These are phyloP conservation scores for Clitopilus passeckerianus DNA, from an alignment of 768 basidiomycete species.

Conservation along the genomic window DNA sequence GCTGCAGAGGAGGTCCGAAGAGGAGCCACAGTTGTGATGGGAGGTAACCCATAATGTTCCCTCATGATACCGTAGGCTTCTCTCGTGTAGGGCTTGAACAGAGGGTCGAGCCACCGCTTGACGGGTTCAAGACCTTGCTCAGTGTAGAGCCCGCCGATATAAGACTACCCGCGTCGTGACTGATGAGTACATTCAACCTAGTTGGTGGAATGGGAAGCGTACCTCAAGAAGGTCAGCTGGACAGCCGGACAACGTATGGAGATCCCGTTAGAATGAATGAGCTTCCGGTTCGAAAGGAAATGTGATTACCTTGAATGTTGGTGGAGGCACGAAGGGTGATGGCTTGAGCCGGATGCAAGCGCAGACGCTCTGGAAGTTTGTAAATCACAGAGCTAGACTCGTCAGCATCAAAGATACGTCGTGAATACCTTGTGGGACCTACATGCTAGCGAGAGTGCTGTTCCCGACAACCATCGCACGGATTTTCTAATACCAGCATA, in stretches of 20 bases:
- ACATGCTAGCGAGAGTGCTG: slow-evolving; percentile 68
- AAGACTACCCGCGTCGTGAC: slow-evolving; percentile 44
- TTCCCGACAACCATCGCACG: slow-evolving; percentile 74
- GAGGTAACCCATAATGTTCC: slow-evolving; percentile 55
- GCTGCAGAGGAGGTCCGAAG: slow-evolving; percentile 10
- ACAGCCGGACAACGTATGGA: neutral
- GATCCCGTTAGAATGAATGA: slow-evolving; percentile 1
- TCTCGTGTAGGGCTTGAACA: slow-evolving; percentile 59
- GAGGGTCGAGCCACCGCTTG: slow-evolving; percentile 51
- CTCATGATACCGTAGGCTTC: slow-evolving; percentile 64
- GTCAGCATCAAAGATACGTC: slow-evolving; percentile 1
- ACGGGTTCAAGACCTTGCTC: slow-evolving; percentile 62
- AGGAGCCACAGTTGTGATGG: slow-evolving; percentile 8
- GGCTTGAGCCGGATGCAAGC: slow-evolving; percentile 67
- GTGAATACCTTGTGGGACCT: slow-evolving; percentile 11
- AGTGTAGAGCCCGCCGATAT: slow-evolving; percentile 71
- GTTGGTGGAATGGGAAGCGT: slow-evolving; percentile 9
- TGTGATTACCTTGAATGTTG: slow-evolving; percentile 60
- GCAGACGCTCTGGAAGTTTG: slow-evolving; percentile 54
- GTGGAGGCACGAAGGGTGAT: slow-evolving; percentile 64
- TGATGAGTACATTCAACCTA: slow-evolving; percentile 3
- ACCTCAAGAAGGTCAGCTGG: slow-evolving; percentile 84
- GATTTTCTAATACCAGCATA: slow-evolving; percentile 56
- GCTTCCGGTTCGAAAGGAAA: slow-evolving; percentile 2
- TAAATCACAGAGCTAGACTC: slow-evolving; percentile 55